Evolutionary conservation across 495 filamentous ascomycete species (phyloP), one percentile per base, ranked within the genome.

Genomic region (Penicillium paxilli): DNA sequence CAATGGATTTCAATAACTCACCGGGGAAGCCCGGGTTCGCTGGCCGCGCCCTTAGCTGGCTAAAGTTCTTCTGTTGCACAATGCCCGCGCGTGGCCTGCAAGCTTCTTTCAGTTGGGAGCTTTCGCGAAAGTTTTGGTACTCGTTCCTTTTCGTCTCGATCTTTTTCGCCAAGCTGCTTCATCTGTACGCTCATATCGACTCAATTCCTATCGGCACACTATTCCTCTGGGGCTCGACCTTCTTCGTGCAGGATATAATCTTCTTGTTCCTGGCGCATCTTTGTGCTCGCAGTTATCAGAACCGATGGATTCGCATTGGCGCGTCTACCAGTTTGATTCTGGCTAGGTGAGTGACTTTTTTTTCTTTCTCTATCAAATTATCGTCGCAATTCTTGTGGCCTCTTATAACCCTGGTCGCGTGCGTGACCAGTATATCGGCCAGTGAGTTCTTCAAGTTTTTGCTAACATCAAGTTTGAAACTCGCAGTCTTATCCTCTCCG

Each of bases 401-500:
- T 23, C 24, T 44, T 40, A 32, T 38, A 22, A 20, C 9, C 6
- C 3, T 7, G 12, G 40, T 42, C 40, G 40, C 40, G 40, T 42
- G 40, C 40, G 40, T 20, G 40, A 8, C 40, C 40, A 20, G 9
- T 20, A 19, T 9, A 42, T 42, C 23, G 40, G 40, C 19, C 21
- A 42, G 10, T 20, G 21, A n/a, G n/a, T n/a, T n/a, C n/a, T n/a
- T n/a, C n/a, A n/a, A n/a, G n/a, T n/a, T n/a, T 41, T 37, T 37
- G 33, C 33, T 37, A 37, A 37, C 8, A 5, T 28, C 26, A 11
- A 28, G 26, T 11, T 37, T 37, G 4, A 37, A 30, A 48, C 42
- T 44, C 26, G 10, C 58, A 71, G 68, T 57, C 58, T 73, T 9
- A 47, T 62, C 10, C 64, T 73, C 32, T 70, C 66, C 45, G 62